Conservation (phyloP, 768 basidiomycete genomes). For the Rhizopogon vinicolor region DNA sequence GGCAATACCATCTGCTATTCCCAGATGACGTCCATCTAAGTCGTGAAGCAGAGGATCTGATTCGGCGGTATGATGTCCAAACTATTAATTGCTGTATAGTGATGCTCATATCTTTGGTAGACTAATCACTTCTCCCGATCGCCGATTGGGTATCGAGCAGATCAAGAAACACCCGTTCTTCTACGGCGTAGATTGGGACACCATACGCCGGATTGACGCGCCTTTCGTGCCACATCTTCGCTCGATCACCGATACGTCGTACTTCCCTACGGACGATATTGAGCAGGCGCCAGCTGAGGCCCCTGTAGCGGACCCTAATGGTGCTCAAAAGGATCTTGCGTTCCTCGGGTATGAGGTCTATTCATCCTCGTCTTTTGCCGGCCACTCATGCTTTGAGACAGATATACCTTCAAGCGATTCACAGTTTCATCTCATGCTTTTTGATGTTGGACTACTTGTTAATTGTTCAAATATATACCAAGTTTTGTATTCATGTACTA, state of each 20-base stretch:
- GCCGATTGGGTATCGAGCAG: constrained; percentile 74
- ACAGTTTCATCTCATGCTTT: constrained; percentile 56
- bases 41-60: constrained; percentile 85
- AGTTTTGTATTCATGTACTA: neutral
- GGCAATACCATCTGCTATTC: constrained; percentile 81
- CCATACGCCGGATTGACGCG: constrained; percentile 84
- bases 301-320: constrained; percentile 31
- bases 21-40: constrained; percentile 95
- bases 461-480: neutral
- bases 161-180: constrained; percentile 93
- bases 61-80: constrained; percentile 56
- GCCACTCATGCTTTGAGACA: constrained; percentile 20
- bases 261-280: constrained; percentile 94
- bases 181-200: constrained; percentile 91
- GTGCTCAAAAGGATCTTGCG: constrained; percentile 55
- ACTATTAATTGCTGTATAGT: neutral
- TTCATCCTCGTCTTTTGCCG: constrained; percentile 1
- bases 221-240: constrained; percentile 95
- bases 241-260: constrained; percentile 95
- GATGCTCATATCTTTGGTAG: constrained; percentile 29
- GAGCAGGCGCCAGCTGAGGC: constrained; percentile 63
- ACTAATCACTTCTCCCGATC: constrained; percentile 81
- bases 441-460: constrained; percentile 16
- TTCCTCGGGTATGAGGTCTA: constrained; percentile 51
- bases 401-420: constrained; percentile 81